Base-by-base conservation (phyloP, 148 eudicot species). In the Chenopodium quinoa region DNA sequence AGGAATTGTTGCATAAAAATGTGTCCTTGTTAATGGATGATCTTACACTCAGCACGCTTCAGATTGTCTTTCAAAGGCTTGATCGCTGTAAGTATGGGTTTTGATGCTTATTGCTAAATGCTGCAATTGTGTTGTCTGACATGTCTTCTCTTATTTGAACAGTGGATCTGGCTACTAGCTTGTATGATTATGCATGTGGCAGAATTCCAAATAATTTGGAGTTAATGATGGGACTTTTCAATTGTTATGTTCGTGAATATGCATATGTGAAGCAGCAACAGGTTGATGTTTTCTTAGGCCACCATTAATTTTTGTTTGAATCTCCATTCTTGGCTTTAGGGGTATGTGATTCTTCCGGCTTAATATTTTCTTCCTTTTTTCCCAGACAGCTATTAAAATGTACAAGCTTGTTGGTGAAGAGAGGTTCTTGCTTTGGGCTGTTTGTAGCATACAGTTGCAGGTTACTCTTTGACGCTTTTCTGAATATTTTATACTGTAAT, bases 201-300 rank as follows among this genome's bases (percentile, higher is more conserved):
- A 92, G 89, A 72, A 85, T 84, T 80, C 89, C 97, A 68, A 92
- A 87, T 81, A 93, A 92, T 80, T 46, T 90, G 84, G 98, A 96
- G 78, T 83, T 96, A 12, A 93, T 96, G 98, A 92, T 91, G 93
- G 99, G 99, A 11, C 95, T 96, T 75, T 96, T 96, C 82, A 93
- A 93, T 79, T 96, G 98, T 85, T 91, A 96, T 75, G 98, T 96
- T 84, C 92, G 98, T 4, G 95, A 96, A 75, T 96, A 93, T 85
- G 93, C 94, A 11, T 96, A 92, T 82, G 93, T 96, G 76, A 96
- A 96, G 88, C 99, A 96, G 82, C 99, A 96, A 84, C 99, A 96
- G 98, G 98, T 95, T 86, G 87, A 82, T 82, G 76, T 52, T 46
- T 70, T 81, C 71, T 71, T 46, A 82, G 32, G 31, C 73, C 20